phyloP scores from a whole-genome alignment of 1,284 basidiomycete genomes.

The Fomitopsis pinicola region DNA sequence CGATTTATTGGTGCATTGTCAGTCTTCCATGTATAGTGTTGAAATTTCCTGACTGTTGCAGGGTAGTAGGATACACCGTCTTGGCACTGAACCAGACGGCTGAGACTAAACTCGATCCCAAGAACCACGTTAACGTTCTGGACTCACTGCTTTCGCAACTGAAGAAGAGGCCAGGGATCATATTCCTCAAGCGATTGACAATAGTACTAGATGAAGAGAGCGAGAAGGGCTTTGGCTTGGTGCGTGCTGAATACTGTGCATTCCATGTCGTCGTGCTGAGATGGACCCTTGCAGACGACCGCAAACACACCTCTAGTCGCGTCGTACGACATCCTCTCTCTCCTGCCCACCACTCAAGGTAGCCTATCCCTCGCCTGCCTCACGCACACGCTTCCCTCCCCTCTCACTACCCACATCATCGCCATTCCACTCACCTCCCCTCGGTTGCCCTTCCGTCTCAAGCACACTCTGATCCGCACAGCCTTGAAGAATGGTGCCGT shows the following conservation, averaged over 20 bases:
- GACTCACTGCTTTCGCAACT: slow-evolving; percentile 50
- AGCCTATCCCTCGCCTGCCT: slow-evolving; percentile 79
- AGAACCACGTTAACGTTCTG: slow-evolving; percentile 59
- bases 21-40: slow-evolving; percentile 13
- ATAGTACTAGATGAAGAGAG: slow-evolving; percentile 73
- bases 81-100: slow-evolving; percentile 69
- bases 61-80: slow-evolving; percentile 74
- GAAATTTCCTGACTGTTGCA: slow-evolving; percentile 13
- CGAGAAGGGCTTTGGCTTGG: slow-evolving; percentile 78
- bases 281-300: slow-evolving; percentile 43
- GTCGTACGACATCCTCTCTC: slow-evolving; percentile 73
- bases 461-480: slow-evolving; percentile 76
- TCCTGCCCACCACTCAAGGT: slow-evolving; percentile 65
- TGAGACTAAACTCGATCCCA: slow-evolving; percentile 63
- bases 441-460: slow-evolving; percentile 76
- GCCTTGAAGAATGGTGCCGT: slow-evolving; percentile 81
- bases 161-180: slow-evolving; percentile 48
- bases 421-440: slow-evolving; percentile 76
- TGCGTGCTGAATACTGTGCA: slow-evolving; percentile 26
- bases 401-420: slow-evolving; percentile 79
- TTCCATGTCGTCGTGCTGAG: neutral
- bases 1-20: slow-evolving; percentile 42
- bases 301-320: slow-evolving; percentile 52
- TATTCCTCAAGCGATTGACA: slow-evolving; percentile 66
- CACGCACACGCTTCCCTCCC: slow-evolving; percentile 75